Percentiles rank a stretch among this genome's conserved stretches.
These are phyloP conservation scores for Phascolomyces articulosus DNA, from an alignment of 371 early-diverging fungal species.

Conservation along the genomic window DNA sequence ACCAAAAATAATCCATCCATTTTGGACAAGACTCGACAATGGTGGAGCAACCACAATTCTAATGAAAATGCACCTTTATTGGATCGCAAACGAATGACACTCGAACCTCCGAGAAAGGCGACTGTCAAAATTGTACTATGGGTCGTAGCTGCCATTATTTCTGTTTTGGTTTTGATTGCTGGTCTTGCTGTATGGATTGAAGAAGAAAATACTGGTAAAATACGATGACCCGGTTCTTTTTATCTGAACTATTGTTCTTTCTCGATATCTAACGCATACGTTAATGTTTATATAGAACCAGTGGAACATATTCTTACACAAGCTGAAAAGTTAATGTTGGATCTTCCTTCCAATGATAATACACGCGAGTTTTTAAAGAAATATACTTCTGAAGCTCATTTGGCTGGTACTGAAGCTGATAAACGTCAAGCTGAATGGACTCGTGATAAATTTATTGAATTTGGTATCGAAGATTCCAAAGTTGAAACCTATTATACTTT, in stretches of 20 bases:
- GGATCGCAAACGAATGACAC: conserved; percentile 37
- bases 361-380: conserved; percentile 40
- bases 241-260: too few relatives aligned
- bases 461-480: conserved; percentile 53
- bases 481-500: conserved; percentile 65
- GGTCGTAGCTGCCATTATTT: conserved; percentile 22
- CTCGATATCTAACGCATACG: too few relatives aligned
- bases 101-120: conserved; percentile 37
- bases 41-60: conserved; percentile 14
- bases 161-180: conserved; percentile 20
- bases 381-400: conserved; percentile 56
- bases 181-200: conserved; percentile 19
- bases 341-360: conserved; percentile 19
- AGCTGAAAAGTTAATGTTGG: conserved; percentile 19
- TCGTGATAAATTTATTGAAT: conserved; percentile 45
- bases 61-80: conserved; percentile 37
- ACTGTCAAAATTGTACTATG: conserved; percentile 22
- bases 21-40: conserved; percentile 11
- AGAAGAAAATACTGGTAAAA: conserved; percentile 7
- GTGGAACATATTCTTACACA: conserved; percentile 2
- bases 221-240: too few relatives aligned
- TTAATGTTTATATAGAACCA: too few relatives aligned
- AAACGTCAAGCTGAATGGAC: conserved; percentile 60
- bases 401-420: conserved; percentile 53
- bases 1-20: neutral